Percentiles rank a stretch among this genome's conserved stretches.
Evolutionary conservation across 2,329 filamentous ascomycete species (phyloP).

Genomic region (Penicillium sp.): DNA sequence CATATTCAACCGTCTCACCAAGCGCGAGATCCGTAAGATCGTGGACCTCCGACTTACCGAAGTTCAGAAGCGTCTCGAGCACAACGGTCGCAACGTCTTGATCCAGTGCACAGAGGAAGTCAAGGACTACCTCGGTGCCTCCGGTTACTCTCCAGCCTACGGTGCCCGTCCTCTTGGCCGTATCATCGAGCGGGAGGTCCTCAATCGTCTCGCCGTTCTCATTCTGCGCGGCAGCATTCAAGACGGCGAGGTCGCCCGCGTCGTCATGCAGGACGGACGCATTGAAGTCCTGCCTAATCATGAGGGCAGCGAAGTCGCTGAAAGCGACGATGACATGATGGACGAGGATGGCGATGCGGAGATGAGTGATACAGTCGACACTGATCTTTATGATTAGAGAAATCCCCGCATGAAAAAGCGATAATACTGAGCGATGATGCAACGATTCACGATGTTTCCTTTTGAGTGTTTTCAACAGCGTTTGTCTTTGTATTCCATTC

Average conservation of each 20-base stretch:
- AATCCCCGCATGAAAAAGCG: no score
- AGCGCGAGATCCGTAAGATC: slow-evolving; percentile 86
- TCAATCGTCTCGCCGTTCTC: slow-evolving; percentile 87
- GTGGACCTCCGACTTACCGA: slow-evolving; percentile 84
- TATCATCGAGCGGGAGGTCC: slow-evolving; percentile 93
- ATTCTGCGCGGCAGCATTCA: slow-evolving; percentile 80
- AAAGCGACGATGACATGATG: slow-evolving; percentile 65
- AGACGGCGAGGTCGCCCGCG: slow-evolving; percentile 78
- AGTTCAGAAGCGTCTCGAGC: slow-evolving; percentile 83
- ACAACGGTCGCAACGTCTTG: slow-evolving; percentile 79
- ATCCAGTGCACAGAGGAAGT: slow-evolving; percentile 81
- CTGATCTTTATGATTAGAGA: slow-evolving; percentile 56
- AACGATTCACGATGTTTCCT: neutral
- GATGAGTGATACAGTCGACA: slow-evolving; percentile 55
- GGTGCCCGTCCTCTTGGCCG: slow-evolving; percentile 83
- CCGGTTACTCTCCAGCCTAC: slow-evolving; percentile 93
- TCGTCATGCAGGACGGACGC: slow-evolving; percentile 74
- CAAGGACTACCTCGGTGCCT: slow-evolving; percentile 85
- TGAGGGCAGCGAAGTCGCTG: slow-evolving; percentile 48
- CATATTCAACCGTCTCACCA: slow-evolving; percentile 96
- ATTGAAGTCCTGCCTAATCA: slow-evolving; percentile 84
- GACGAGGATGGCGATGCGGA: slow-evolving; percentile 73
- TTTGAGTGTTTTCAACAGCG: neutral
- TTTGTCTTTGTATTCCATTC: neutral
- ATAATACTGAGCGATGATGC: neutral